Evolutionary conservation across 2,329 filamentous ascomycete species (phyloP).

Genomic region (Periconia sp.): DNA sequence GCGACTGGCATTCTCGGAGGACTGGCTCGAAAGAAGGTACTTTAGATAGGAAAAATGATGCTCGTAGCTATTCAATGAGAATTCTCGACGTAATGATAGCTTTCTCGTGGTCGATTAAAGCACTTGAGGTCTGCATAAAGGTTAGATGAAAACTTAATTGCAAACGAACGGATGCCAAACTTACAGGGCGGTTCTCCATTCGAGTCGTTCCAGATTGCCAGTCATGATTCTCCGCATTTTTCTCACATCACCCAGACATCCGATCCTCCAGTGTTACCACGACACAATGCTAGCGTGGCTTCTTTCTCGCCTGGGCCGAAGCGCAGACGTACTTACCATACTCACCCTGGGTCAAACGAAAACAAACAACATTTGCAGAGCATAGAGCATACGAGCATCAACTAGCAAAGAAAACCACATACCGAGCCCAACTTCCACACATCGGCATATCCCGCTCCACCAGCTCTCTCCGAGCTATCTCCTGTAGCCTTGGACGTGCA

Average conservation of each 20-base stretch:
- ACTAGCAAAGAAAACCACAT: not conserved
- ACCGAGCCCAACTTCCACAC: not conserved
- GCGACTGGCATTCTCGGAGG: no score
- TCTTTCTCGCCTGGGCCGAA: not conserved
- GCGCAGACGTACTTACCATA: not conserved
- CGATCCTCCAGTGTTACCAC: not conserved
- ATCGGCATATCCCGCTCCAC: not conserved
- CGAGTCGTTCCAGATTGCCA: no score
- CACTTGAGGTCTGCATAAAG: no score
- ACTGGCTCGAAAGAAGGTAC: no score
- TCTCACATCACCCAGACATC: not conserved
- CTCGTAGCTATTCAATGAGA: no score
- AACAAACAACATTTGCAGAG: not conserved
- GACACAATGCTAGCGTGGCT: not conserved
- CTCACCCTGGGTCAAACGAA: not conserved
- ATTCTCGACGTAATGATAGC: no score
- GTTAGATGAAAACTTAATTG: no score
- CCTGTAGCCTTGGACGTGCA: not conserved
- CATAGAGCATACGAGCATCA: not conserved
- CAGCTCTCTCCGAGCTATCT: not conserved
- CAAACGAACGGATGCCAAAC: no score
- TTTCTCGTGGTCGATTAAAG: no score
- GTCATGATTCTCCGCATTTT: not conserved
- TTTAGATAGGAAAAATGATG: no score
- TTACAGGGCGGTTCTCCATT: no score